Conservation (phyloP, 148 eudicot genomes). For the Dianthus caryophyllus region DNA sequence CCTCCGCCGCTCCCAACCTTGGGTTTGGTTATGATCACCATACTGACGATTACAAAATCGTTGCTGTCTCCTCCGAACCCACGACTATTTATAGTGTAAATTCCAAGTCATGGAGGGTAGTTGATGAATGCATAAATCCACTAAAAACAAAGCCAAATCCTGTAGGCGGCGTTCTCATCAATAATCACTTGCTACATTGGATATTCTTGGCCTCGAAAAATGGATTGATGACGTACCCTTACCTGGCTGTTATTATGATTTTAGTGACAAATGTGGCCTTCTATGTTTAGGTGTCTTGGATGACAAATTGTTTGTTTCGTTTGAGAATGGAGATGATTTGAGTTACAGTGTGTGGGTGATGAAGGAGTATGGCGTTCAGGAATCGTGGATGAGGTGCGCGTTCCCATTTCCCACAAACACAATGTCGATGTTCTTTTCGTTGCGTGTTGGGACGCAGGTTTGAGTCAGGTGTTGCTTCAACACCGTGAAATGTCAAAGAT, state of each 20-base stretch:
- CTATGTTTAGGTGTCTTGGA: not conserved
- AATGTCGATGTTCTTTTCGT: not conserved
- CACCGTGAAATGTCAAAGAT: not conserved
- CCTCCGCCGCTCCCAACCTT: no score
- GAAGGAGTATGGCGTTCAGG: conserved; percentile 9
- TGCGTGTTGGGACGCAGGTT: not conserved
- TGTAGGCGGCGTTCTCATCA: not conserved
- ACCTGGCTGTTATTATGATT: not conserved
- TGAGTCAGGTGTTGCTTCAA: not conserved
- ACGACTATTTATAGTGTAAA: not conserved
- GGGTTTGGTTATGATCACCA: conserved; percentile 8
- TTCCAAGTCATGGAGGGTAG: not conserved
- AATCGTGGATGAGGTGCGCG: not conserved
- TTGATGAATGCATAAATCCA: not conserved
- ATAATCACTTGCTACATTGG: conserved; percentile 9
- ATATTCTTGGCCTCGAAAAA: not conserved
- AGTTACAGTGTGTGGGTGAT: conserved; percentile 11
- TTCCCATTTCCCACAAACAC: not conserved
- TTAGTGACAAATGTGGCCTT: not conserved
- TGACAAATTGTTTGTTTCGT: not conserved
- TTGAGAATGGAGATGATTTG: not conserved
- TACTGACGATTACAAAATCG: not conserved
- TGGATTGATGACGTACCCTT: conserved; percentile 1
- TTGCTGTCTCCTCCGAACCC: not conserved
- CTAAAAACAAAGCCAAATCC: no score